A percentile compares a stretch with the other conserved stretches of the same genome.
Evolutionary conservation across 2,329 filamentous ascomycete genomes (phyloP).

Genomic region (Hypoxylon sp.): DNA sequence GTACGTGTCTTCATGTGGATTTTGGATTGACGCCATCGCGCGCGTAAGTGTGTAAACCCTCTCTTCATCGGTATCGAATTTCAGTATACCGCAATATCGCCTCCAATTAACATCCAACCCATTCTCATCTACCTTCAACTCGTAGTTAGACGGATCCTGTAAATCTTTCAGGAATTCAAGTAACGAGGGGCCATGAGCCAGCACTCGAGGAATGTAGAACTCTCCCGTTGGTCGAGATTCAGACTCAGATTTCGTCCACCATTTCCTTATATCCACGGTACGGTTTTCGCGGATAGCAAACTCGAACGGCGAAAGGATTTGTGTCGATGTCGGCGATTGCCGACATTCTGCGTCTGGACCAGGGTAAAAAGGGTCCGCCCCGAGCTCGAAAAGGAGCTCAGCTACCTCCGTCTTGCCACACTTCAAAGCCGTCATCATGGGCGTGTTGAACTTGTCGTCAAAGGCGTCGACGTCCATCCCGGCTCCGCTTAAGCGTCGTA

Average conservation of each 20-base stretch:
- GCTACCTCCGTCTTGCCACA: background rate
- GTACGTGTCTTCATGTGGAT: too few species aligned
- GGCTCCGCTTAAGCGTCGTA: constrained; percentile 17
- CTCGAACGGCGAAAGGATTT: constrained; percentile 34
- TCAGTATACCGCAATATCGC: background rate
- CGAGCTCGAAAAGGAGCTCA: constrained; percentile 23
- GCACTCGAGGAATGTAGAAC: constrained; percentile 12
- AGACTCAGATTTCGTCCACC: constrained; percentile 21
- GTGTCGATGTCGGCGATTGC: background rate
- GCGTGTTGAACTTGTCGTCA: constrained; percentile 12
- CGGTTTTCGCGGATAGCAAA: constrained; percentile 17
- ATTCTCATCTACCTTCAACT: background rate
- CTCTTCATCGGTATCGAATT: background rate
- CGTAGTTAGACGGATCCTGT: background rate
- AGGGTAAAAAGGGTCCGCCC: constrained; percentile 36
- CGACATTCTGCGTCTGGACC: constrained; percentile 14
- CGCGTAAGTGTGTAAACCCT: background rate
- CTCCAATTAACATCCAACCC: background rate
- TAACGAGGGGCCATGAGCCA: background rate
- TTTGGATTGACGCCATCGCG: background rate
- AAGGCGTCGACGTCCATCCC: constrained; percentile 36
- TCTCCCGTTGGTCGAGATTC: constrained; percentile 16
- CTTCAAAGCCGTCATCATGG: constrained; percentile 25
- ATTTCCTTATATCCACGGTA: background rate
- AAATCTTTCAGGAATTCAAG: background rate